These are phyloP conservation scores for Clarkia xantiana DNA, from an alignment of 345 rosid species.

Conservation along the genomic window DNA sequence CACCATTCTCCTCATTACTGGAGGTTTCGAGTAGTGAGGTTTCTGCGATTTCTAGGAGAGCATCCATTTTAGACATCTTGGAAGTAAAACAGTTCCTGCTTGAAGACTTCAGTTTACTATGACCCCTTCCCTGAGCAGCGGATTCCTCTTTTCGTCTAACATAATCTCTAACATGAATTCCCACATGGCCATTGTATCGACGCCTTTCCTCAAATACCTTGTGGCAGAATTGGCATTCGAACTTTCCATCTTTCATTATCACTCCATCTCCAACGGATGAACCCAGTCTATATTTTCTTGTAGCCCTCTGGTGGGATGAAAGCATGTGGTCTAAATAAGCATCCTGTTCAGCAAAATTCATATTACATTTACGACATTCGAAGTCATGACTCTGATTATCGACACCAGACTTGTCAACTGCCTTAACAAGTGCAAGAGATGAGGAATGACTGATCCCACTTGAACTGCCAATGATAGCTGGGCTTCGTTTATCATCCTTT, in stretches of 20 bases:
- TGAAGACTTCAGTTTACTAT: constrained; percentile 19
- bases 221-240: constrained; percentile 73
- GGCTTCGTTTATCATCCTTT: constrained; percentile 22
- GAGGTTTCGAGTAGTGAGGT: constrained; percentile 44
- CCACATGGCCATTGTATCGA: constrained; percentile 56
- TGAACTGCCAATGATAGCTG: constrained; percentile 7
- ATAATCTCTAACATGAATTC: constrained; percentile 58
- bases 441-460: constrained; percentile 2
- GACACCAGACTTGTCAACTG: constrained; percentile 19
- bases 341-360: constrained; percentile 51
- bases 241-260: constrained; percentile 59
- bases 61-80: constrained; percentile 68
- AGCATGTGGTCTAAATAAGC: constrained; percentile 56
- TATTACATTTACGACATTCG: constrained; percentile 55
- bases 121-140: constrained; percentile 22
- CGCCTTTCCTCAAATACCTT: constrained; percentile 63
- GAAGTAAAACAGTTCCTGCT: constrained; percentile 23
- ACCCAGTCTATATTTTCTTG: constrained; percentile 50
- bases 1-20: constrained; percentile 14
- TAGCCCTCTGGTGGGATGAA: constrained; percentile 50
- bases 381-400: constrained; percentile 44
- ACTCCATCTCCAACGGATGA: constrained; percentile 72
- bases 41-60: constrained; percentile 74
- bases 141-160: constrained; percentile 49
- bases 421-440: constrained; percentile 17